A percentile compares a stretch with the other conserved stretches of the same genome.
Conservation (phyloP, 371 early-diverging fungal species). For the Zopfochytrium polystomum region DNA sequence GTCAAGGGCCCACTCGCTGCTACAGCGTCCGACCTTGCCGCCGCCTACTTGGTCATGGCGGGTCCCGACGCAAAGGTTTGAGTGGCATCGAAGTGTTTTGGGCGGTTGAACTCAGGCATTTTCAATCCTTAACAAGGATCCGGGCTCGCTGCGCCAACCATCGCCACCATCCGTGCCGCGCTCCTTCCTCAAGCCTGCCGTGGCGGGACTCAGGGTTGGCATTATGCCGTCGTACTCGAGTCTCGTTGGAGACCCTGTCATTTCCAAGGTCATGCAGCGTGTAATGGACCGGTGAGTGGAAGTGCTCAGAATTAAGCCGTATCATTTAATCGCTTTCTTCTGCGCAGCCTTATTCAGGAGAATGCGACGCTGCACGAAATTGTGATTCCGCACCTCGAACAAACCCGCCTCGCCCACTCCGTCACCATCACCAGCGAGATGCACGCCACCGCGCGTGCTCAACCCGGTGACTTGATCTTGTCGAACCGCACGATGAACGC, state of each 20-base stretch:
- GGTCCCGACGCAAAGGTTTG: constrained; percentile 56
- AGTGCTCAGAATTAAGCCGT: neutral
- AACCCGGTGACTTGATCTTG: constrained; percentile 24
- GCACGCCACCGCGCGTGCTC: constrained; percentile 9
- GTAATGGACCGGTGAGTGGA: constrained; percentile 11
- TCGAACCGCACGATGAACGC: constrained; percentile 41
- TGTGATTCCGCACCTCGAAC: constrained; percentile 62
- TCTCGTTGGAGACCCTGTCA: constrained; percentile 37
- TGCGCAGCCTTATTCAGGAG: constrained; percentile 17
- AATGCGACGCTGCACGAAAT: constrained; percentile 66
- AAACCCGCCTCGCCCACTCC: constrained; percentile 56
- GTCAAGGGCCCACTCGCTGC: constrained; percentile 64
- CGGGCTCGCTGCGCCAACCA: too few species aligned
- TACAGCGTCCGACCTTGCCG: constrained; percentile 60
- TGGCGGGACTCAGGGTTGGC: constrained; percentile 56
- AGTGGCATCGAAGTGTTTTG: too few species aligned
- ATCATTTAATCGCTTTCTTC: neutral
- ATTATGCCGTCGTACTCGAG: constrained; percentile 32
- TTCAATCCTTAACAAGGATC: too few species aligned
- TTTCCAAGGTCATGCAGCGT: constrained; percentile 29
- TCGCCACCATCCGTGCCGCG: constrained; percentile 30
- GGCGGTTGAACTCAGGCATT: neutral
- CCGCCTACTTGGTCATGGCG: constrained; percentile 60
- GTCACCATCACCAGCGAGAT: constrained; percentile 67
- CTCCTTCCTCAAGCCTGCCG: constrained; percentile 4